Base-by-base conservation (phyloP, 2,329 filamentous ascomycete genomes). In the Sporothrix dimorphospora region DNA sequence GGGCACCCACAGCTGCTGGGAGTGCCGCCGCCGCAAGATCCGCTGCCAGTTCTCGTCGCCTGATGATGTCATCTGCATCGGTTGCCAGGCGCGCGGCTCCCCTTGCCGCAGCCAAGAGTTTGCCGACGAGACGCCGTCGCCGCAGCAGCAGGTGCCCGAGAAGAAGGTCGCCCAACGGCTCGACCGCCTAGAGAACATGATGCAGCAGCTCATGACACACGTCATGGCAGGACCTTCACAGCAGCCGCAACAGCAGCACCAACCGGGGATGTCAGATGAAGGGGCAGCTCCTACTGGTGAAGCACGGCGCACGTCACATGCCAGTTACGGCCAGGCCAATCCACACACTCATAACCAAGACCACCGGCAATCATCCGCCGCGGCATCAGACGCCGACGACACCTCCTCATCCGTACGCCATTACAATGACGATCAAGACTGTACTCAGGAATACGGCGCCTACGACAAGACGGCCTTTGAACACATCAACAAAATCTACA, bases 1-100 rank as follows among this genome's bases (percentile, higher is more conserved):
- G 73, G 85, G 86, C n/a, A 88, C 86, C 1, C 82, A 82, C 73
- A 87, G 85, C 75, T 87, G 85, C 76, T 87, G 85, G 85, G 85
- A 87, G 77, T 87, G 85, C 71, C 79, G 81, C 21, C 81, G 83
- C 65, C 81, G 85, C 55, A 87, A 87, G 77, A 83, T 85, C 59
- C 81, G 81, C 45, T 88, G 85, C 76, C 81, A 84, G 59, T 84
- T 82, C 70, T 73, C 79, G 34, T 79, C 80, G 1, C 78, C 79
- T 19, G 76, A 81, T 38, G 82, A 84, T 34, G 71, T 77, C 4
- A 75, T 82, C 3, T 87, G 85, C 74, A 77, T 81, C 47, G 81
- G 81, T 21, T 87, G 85, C 75, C 79, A 82, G 55, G 77, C 80
- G 14, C 81, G 84, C 30, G 81, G 81, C 3, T 79, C 80, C 0